Base-by-base conservation (phyloP, 2,329 filamentous ascomycete species). In the Aspergillus terreus region DNA sequence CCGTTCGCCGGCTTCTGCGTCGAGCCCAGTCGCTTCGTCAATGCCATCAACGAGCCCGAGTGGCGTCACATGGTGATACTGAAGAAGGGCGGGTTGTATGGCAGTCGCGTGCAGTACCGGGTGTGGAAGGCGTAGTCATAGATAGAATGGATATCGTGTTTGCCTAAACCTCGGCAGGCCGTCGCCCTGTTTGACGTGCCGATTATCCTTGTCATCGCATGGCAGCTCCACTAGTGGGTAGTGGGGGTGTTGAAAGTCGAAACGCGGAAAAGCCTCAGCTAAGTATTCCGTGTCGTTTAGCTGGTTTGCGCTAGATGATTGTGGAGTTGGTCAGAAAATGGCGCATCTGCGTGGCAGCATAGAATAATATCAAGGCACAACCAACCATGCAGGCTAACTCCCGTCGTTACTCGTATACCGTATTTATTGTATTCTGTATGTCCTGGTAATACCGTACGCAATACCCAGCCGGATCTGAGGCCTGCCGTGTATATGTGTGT, bases 1-100 rank as follows among this genome's bases (percentile, higher is more conserved):
- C 66, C 82, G 4, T 82, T 90, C 45, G 83, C 85, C 42, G 92
- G 88, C 0, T 95, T 97, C 76, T 96, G 91, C 70, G 86, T 96
- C 41, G 94, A 99, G 78, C 92, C 92, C 0, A 89, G 88, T 63
- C 83, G 94, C 19, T 97, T 88, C 69, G 88, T 96, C 50, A 94
- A 97, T 71, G 92, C 92, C 0, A 78, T 85, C 64, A 96, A 96
- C 63, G 83, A 87, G 45, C 82, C 86, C 0, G 84, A 86, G 63
- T 95, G 92, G 88, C 87, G 81, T 73, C 75, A 76, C 47, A 89
- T 90, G 84, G 84, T 89, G 55, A 58, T 94, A 25, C 74, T 97
- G 57, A 92, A 88, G 79, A 92, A 87, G 76, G 92, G 92, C 0
- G 79, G 92, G 68, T 84, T 82, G 55, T 97, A 90, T 70, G 92